phyloP scores from a whole-genome alignment of 805 yeast species.

The Metschnikowia kunwiensis region DNA sequence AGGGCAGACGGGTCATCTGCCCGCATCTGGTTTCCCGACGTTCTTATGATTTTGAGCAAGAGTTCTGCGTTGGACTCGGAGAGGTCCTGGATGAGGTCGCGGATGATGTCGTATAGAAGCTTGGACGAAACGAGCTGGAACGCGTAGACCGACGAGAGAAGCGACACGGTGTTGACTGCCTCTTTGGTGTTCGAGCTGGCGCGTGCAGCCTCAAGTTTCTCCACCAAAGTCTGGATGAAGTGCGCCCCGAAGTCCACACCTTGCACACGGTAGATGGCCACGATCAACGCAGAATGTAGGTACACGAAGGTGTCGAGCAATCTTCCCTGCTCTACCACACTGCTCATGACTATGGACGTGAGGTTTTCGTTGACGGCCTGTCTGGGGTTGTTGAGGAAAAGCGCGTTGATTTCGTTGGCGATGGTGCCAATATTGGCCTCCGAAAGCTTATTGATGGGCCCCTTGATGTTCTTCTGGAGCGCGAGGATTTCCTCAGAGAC shows the following conservation, averaged over 20 bases:
- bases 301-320: slow-evolving; percentile 76
- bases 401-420: slow-evolving; percentile 60
- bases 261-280: slow-evolving; percentile 69
- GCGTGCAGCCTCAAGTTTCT: slow-evolving; percentile 51
- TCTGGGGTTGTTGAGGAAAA: slow-evolving; percentile 68
- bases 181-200: slow-evolving; percentile 39
- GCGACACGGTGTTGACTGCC: slow-evolving; percentile 63
- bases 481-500: slow-evolving; percentile 39
- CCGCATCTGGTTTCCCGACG: slow-evolving; percentile 81
- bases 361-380: slow-evolving; percentile 74
- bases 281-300: slow-evolving; percentile 72
- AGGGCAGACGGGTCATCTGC: slow-evolving; percentile 86
- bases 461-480: slow-evolving; percentile 65
- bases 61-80: slow-evolving; percentile 76
- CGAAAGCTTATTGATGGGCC: slow-evolving; percentile 83
- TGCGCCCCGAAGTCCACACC: slow-evolving; percentile 91
- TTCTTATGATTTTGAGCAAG: slow-evolving; percentile 65
- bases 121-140: slow-evolving; percentile 73
- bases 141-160: slow-evolving; percentile 72
- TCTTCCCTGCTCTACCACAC: slow-evolving; percentile 59
- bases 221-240: slow-evolving; percentile 78
- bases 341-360: slow-evolving; percentile 59
- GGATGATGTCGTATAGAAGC: slow-evolving; percentile 74
- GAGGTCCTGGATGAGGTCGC: slow-evolving; percentile 49
- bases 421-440: slow-evolving; percentile 78